Conservation (phyloP, 2,329 filamentous ascomycete genomes). For the Trichoderma sp. region DNA sequence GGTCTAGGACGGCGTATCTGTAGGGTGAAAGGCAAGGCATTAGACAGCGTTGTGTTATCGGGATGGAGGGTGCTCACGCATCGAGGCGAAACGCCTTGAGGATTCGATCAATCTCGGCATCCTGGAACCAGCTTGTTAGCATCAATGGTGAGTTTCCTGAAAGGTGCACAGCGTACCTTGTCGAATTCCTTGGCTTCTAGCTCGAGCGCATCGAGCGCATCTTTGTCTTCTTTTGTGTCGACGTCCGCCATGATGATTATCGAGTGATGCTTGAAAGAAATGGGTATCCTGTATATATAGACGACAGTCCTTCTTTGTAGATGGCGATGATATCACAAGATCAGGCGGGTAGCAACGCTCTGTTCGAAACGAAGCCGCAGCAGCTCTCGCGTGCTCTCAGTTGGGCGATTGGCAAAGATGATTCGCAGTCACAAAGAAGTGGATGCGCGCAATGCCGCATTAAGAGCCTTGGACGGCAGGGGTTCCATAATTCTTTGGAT, state of each 20-base stretch:
- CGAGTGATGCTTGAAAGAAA: not conserved
- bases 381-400: constrained; percentile 18
- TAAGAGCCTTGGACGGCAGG: not conserved
- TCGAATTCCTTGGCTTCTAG: constrained; percentile 86
- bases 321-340: not conserved
- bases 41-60: not conserved
- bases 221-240: constrained; percentile 60
- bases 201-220: constrained; percentile 79
- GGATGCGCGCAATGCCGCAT: constrained; percentile 24
- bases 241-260: constrained; percentile 41
- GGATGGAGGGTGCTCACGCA: constrained; percentile 45
- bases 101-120: constrained; percentile 94
- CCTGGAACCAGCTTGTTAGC: constrained; percentile 54
- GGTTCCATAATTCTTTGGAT: constrained; percentile 29
- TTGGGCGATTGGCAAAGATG: constrained; percentile 13
- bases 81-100: constrained; percentile 80
- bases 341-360: not conserved
- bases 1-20: constrained; percentile 90
- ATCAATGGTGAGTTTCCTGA: not conserved
- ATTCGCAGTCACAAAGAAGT: constrained; percentile 12
- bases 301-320: not conserved
- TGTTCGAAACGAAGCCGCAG: constrained; percentile 1
- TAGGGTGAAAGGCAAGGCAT: constrained; percentile 36
- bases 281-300: not conserved
- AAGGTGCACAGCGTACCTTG: constrained; percentile 59